Conservation (phyloP, 2,329 filamentous ascomycete genomes). For the Lasiodiplodia sp. region DNA sequence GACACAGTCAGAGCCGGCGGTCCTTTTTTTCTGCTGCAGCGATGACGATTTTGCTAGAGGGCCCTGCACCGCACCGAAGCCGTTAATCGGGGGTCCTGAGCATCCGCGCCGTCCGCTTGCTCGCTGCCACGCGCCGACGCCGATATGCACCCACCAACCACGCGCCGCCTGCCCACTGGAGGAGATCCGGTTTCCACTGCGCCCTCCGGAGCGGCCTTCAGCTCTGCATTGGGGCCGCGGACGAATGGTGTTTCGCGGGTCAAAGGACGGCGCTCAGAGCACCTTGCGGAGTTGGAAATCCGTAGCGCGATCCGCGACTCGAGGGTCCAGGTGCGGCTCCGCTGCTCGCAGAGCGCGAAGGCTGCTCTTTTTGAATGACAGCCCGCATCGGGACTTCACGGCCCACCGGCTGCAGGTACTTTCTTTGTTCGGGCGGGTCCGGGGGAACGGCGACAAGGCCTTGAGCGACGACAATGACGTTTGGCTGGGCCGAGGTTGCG, state of each 20-base stretch:
- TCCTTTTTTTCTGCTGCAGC: slow-evolving; percentile 30
- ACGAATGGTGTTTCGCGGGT: slow-evolving; percentile 22
- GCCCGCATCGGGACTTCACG: slow-evolving; percentile 23
- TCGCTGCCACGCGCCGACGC: neutral
- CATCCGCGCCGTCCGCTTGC: slow-evolving; percentile 2
- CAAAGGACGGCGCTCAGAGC: slow-evolving; percentile 15
- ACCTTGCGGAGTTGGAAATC: slow-evolving; percentile 19
- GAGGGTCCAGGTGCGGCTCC: neutral
- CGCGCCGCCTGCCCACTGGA: slow-evolving; percentile 4
- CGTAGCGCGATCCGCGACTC: slow-evolving; percentile 21
- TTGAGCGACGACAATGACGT: neutral
- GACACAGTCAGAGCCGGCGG: slow-evolving; percentile 10
- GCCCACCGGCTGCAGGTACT: slow-evolving; percentile 8
- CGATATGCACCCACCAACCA: slow-evolving; percentile 23
- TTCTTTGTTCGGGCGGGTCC: slow-evolving; percentile 17
- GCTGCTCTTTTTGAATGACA: slow-evolving; percentile 25
- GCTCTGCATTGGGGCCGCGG: slow-evolving; percentile 11
- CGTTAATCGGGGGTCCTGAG: slow-evolving; percentile 13
- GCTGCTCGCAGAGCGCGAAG: slow-evolving; percentile 1
- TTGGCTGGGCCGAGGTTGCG: neutral
- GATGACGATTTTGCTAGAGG: slow-evolving; percentile 29
- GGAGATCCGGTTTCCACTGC: slow-evolving; percentile 13
- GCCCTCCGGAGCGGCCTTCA: slow-evolving; percentile 16
- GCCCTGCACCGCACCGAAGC: slow-evolving; percentile 3
- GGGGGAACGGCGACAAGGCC: neutral